Evolutionary conservation across 768 basidiomycete genomes (phyloP).

Genomic region (Pholiota conissans): DNA sequence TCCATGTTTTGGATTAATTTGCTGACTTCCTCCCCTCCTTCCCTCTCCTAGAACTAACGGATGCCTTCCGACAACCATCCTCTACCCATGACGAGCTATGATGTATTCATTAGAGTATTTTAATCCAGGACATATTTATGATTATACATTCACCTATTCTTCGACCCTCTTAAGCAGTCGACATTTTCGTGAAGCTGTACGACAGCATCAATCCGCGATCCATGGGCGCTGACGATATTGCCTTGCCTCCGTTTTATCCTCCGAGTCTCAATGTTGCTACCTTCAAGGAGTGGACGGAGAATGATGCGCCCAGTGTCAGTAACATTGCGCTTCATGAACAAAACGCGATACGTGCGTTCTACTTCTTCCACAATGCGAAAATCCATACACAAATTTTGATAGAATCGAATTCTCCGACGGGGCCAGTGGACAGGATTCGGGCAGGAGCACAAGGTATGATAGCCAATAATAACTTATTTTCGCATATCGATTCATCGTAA

Average conservation of each 20-base stretch:
- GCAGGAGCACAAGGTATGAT: neutral
- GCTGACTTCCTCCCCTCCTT: constrained; percentile 7
- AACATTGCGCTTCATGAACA: neutral
- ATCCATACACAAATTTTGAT: neutral
- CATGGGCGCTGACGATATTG: neutral
- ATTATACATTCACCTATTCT: constrained; percentile 12
- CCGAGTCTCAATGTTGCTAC: neutral
- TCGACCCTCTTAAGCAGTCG: neutral
- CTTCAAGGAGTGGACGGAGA: neutral
- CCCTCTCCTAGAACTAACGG: constrained; percentile 47
- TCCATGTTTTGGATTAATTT: neutral
- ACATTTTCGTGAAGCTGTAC: neutral
- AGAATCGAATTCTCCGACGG: neutral
- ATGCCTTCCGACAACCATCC: constrained; percentile 48
- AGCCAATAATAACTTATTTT: constrained; percentile 8
- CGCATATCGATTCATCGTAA: neutral
- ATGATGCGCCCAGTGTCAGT: constrained; percentile 9
- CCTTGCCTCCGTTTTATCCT: neutral
- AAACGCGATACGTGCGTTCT: neutral
- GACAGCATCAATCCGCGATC: neutral
- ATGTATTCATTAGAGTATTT: constrained; percentile 23
- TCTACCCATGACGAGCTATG: constrained; percentile 44
- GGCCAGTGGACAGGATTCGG: neutral
- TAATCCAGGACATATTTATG: constrained; percentile 19
- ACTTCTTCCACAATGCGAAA: neutral